Conservation (phyloP, 1,139 yeast species). For the Taiozyma onychis region DNA sequence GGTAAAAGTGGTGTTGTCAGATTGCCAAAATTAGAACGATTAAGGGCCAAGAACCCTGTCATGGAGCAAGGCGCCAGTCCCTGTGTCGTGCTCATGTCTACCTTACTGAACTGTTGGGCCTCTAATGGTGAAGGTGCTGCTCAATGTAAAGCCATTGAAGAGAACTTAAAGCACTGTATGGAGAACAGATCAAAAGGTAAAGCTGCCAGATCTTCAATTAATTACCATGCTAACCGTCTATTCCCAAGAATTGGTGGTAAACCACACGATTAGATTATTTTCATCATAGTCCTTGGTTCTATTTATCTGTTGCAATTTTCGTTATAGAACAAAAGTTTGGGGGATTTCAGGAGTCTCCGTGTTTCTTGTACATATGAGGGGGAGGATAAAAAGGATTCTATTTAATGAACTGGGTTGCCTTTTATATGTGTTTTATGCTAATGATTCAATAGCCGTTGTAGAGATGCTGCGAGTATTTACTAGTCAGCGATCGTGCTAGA, state of each 20-base stretch:
- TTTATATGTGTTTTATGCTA: not conserved
- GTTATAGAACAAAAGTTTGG: not conserved
- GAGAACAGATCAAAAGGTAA: slow-evolving; percentile 36
- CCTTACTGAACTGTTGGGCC: slow-evolving; percentile 92
- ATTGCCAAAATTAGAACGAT: slow-evolving; percentile 72
- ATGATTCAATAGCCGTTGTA: not conserved
- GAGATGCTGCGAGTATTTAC: not conserved
- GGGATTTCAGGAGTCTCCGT: not conserved
- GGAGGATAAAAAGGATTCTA: not conserved
- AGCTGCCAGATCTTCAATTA: slow-evolving; percentile 50
- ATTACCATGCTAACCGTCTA: slow-evolving; percentile 80
- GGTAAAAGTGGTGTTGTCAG: slow-evolving; percentile 29
- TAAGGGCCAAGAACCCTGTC: slow-evolving; percentile 64
- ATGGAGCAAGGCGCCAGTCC: slow-evolving; percentile 55
- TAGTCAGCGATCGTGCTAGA: too few species aligned
- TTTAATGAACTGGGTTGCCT: not conserved
- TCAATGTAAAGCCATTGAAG: slow-evolving; percentile 59
- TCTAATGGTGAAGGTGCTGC: slow-evolving; percentile 82
- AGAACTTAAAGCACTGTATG: slow-evolving; percentile 51
- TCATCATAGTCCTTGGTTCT: not conserved
- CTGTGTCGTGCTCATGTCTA: slow-evolving; percentile 78
- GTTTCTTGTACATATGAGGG: not conserved
- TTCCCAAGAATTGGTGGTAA: slow-evolving; percentile 74
- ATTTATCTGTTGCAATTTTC: not conserved
- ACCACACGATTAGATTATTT: slow-evolving; percentile 49